Evolutionary conservation across 768 basidiomycete species (phyloP), one percentile per base, ranked within the genome.

Genomic region (Boletellus emodensis): DNA sequence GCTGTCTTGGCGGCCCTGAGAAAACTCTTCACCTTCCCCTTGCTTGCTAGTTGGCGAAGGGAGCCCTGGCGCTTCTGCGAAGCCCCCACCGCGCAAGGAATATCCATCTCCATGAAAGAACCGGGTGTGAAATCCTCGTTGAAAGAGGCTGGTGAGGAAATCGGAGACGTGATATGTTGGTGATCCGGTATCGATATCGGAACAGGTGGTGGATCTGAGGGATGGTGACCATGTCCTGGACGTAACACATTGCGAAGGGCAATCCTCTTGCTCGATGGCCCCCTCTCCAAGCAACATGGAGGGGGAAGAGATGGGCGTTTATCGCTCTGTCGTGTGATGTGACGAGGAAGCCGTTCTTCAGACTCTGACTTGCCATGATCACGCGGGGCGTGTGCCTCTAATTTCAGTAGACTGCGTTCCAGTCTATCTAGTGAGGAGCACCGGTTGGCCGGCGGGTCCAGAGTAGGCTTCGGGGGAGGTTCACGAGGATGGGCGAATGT

Each of bases 21-120:
- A 17, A 68, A 40, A 26, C 32, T 50, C 42, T 54, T 66, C 52
- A 60, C 45, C 40, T 55, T 62, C 28, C 48, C 55, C 13, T 51
- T 59, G 48, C 46, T 46, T 18, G 45, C 37, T 28, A 41, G 30
- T 17, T 36, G 53, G 40, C 52, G 56, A 35, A 53, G 28, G 44
- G 66, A 56, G 11, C 30, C 6, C 30, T 44, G 57, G 26, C 37
- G 57, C 33, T 61, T 53, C 20, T 36, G 43, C 33, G 38, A 40
- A 18, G 46, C 38, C 37, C 47, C 45, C 10, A 43, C 47, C n/a
- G 26, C 3, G 15, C 40, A 54, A 26, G 61, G 52, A 48, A 63
- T 51, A 22, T 70, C 68, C 66, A 68, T 68, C 26, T 68, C 66
- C 66, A 68, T 70, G 52, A 68, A 68, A 2, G 66, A 68, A 18